Evolutionary conservation across 1,284 basidiomycete species (phyloP), one percentile per base, ranked within the genome.

Genomic region (Apiotrichum brassicae): DNA sequence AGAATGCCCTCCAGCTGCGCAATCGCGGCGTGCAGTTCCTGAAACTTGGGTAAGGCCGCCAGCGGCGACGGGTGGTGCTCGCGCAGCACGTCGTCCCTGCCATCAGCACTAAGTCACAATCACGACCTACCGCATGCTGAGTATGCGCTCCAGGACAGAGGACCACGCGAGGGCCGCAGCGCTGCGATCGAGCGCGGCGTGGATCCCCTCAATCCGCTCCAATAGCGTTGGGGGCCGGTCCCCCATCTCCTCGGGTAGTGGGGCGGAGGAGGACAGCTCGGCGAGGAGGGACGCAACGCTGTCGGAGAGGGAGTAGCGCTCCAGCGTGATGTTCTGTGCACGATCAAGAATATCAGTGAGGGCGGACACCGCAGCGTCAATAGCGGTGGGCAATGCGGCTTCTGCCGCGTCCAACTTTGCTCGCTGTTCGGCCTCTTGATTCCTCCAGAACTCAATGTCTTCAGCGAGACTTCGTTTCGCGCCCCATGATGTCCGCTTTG

Each of bases 81-180:
- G 54, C 30, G 61, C 53, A 70, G 63, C 16, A 43, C 59, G 24
- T 61, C 47, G 30, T 66, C 62, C 20, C 74, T 73, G 25, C 44
- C 46, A 53, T 24, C 66, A 70, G 44, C 22, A 39, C 11, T 9
- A 12, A 35, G 11, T 19, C 35, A 26, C n/a, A 33, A 43, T 19
- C 3, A 23, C 8, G n/a, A n/a, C 79, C 53, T 55, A 90, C 90
- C 88, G 86, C 39, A 87, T 76, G 28, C 76, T 72, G 54, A 93
- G 73, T 7, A 82, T 81, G 60, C 78, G 80, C 58, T 88, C 80
- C 28, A 92, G 75, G 6, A 90, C 76, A 42, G 80, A 79, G 6
- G 87, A 81, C 71, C 93, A 94, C 20, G 79, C 77, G 60, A 82
- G 82, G 9, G 89, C 82, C 45, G 80, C 81, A 60, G 85, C 78